Conservation (phyloP, 2,329 filamentous ascomycete species). For the Cryphonectria parasitica region DNA sequence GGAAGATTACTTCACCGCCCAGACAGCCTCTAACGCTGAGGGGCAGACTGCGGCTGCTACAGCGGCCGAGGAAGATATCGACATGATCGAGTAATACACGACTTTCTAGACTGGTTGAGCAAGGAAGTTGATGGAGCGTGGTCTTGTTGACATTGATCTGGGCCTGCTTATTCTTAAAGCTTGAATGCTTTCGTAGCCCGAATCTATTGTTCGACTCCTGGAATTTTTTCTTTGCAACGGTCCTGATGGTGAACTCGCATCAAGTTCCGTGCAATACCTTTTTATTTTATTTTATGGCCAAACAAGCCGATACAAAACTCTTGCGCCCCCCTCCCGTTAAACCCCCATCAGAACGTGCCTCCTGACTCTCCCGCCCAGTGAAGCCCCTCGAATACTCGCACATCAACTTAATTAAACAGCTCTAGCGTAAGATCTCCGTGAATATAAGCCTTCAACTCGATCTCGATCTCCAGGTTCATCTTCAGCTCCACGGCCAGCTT, state of each 20-base stretch:
- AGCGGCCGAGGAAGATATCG: slow-evolving; percentile 34
- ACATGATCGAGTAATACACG: slow-evolving; percentile 36
- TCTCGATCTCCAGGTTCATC: slow-evolving; percentile 69
- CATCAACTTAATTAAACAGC: slow-evolving; percentile 39
- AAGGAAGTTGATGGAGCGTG: background rate
- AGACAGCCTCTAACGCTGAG: slow-evolving; percentile 34
- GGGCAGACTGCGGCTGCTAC: slow-evolving; percentile 46
- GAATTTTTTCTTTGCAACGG: background rate
- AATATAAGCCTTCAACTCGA: slow-evolving; percentile 70
- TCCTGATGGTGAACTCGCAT: too few relatives aligned
- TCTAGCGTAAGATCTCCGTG: slow-evolving; percentile 69
- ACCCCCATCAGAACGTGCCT: background rate
- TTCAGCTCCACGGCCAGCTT: slow-evolving; percentile 49
- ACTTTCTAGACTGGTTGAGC: background rate
- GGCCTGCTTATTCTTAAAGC: slow-evolving; percentile 3
- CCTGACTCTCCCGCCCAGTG: background rate
- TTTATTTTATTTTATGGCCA: background rate
- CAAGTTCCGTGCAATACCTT: background rate
- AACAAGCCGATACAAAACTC: background rate
- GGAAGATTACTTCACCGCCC: slow-evolving; percentile 77
- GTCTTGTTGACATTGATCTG: background rate
- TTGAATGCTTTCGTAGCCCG: slow-evolving; percentile 4
- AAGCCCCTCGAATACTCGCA: background rate
- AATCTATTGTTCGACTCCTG: slow-evolving; percentile 10
- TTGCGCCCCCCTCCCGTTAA: background rate